Percentiles rank a stretch among this genome's conserved stretches.
phyloP scores from a whole-genome alignment of 345 rosid genomes.

The Eucalyptus lansdowneana region DNA sequence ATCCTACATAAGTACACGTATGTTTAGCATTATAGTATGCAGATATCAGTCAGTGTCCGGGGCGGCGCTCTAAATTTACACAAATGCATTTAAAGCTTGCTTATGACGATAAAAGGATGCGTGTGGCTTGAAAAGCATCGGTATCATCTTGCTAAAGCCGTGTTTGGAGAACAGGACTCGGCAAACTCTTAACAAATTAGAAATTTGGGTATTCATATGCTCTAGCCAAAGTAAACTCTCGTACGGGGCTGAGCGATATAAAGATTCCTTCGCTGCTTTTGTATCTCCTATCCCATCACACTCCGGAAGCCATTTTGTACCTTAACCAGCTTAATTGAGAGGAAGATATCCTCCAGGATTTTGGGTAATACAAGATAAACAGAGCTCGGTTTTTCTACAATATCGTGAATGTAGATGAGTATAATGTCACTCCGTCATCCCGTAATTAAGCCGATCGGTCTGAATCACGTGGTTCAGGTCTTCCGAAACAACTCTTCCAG shows the following conservation, averaged over 20 bases:
- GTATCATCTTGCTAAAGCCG: not conserved
- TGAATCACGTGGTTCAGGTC: not conserved
- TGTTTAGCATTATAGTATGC: not conserved
- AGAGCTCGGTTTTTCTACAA: not conserved
- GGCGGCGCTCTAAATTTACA: not conserved
- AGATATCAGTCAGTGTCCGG: not conserved
- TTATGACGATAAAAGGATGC: not conserved
- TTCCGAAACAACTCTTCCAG: conserved; percentile 50
- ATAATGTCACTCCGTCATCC: not conserved
- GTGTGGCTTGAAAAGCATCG: not conserved
- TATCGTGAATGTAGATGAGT: not conserved
- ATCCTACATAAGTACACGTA: not conserved
- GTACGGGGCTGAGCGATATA: not conserved
- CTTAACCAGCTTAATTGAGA: not conserved
- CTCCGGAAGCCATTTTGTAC: not conserved
- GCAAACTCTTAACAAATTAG: not conserved
- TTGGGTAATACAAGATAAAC: not conserved
- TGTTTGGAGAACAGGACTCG: not conserved
- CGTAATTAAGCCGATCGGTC: not conserved
- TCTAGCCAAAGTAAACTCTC: not conserved
- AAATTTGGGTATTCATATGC: not conserved
- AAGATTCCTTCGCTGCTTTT: not conserved
- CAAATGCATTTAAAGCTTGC: not conserved
- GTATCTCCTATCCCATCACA: not conserved
- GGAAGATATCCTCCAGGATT: not conserved